Evolutionary conservation across 257 asterid species (phyloP).

Genomic region (Solanum pimpinellifolium): DNA sequence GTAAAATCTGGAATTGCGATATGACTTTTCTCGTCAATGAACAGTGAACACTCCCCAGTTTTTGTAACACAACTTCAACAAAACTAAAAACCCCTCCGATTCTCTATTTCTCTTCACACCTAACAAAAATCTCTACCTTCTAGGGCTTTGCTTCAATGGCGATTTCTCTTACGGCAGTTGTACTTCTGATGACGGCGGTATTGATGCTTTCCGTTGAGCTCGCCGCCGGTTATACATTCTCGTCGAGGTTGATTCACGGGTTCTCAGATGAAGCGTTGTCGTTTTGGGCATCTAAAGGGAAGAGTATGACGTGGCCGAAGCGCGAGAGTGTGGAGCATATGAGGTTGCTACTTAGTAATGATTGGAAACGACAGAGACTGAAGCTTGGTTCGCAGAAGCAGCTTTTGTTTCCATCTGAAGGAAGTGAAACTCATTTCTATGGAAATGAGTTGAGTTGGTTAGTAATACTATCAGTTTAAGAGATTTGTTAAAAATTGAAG

Average conservation of each 20-base stretch:
- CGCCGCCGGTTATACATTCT: constrained; percentile 16
- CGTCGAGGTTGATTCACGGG: constrained; percentile 48
- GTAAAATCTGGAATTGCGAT: not conserved
- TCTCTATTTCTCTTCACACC: not conserved
- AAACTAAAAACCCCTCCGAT: not conserved
- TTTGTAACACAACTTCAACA: not conserved
- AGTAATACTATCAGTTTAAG: not conserved
- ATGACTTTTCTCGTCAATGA: not conserved
- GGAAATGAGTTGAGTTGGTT: constrained; percentile 86
- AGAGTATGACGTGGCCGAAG: constrained; percentile 31
- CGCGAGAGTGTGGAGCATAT: constrained; percentile 34
- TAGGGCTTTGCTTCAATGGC: not conserved
- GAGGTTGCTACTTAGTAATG: constrained; percentile 38
- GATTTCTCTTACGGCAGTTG: not conserved
- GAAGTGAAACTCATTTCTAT: constrained; percentile 35
- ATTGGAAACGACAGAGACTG: constrained; percentile 58
- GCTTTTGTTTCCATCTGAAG: constrained; percentile 34
- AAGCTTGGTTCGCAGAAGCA: constrained; percentile 41
- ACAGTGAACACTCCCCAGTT: not conserved
- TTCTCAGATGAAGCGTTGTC: constrained; percentile 42
- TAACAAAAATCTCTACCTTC: not conserved
- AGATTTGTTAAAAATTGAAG: not conserved
- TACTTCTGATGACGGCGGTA: not conserved
- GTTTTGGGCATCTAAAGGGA: constrained; percentile 18
- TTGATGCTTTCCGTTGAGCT: not conserved